Evolutionary conservation across 2,329 filamentous ascomycete species (phyloP).

Genomic region (Uncinocarpus reesii): DNA sequence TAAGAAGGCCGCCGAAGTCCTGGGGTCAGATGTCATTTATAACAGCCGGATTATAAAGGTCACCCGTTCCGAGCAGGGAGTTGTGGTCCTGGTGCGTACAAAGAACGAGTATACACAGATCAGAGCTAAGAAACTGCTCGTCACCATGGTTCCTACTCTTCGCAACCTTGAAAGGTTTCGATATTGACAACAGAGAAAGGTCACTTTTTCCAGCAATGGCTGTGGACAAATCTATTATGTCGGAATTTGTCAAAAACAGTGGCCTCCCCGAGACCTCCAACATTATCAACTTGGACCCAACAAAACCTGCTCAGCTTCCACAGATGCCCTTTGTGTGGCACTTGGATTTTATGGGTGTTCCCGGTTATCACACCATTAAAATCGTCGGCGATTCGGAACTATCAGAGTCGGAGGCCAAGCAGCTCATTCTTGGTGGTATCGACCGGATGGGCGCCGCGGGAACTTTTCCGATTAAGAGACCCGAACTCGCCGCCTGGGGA

Average conservation of each 20-base stretch:
- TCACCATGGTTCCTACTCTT: conserved; percentile 34
- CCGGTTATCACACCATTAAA: conserved; percentile 7
- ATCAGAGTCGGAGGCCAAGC: conserved; percentile 3
- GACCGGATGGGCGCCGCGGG: neutral
- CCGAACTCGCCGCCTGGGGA: conserved; percentile 7
- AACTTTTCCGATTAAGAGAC: neutral
- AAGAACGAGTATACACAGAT: conserved; percentile 24
- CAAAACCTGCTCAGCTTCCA: conserved; percentile 1
- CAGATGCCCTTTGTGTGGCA: conserved; percentile 10
- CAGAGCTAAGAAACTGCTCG: conserved; percentile 32
- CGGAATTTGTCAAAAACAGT: conserved; percentile 9
- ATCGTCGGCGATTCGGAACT: conserved; percentile 9
- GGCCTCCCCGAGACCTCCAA: neutral
- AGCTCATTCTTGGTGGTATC: conserved; percentile 5
- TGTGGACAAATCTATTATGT: conserved; percentile 9
- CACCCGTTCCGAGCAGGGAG: conserved; percentile 1
- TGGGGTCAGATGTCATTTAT: conserved; percentile 18
- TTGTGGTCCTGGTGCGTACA: conserved; percentile 25
- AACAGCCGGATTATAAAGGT: conserved; percentile 16
- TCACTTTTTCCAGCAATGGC: conserved; percentile 30
- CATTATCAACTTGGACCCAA: conserved; percentile 7
- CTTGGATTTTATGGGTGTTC: conserved; percentile 11
- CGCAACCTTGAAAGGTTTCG: conserved; percentile 28
- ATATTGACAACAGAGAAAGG: conserved; percentile 27
- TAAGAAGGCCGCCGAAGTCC: conserved; percentile 18